Base-by-base conservation (phyloP, 169 alveolate genomes). In the Blepharisma undulans region DNA sequence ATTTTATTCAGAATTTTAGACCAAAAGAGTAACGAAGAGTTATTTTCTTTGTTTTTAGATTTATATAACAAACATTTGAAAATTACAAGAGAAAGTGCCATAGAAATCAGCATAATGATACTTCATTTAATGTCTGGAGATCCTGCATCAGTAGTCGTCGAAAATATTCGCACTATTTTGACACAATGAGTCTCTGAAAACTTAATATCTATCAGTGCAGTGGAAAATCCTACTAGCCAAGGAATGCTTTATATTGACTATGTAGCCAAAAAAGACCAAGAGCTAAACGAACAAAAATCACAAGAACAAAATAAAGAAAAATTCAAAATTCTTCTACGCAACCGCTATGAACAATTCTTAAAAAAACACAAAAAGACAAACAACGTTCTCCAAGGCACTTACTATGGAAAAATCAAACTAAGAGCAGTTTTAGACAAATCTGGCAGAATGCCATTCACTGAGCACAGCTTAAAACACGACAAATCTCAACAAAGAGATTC, bases 361-460 rank as follows among this genome's bases (percentile, higher is more conserved):
- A 32, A 25, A 32, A 0, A 78, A 12, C 86, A 27, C 16, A 78
- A 2, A 78, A 48, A 48, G 66, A 48, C 66, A 2, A 48, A 48
- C 12, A 32, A 25, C 18, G 60, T 32, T 32, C 29, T 78, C 10
- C 29, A 27, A 29, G 86, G 86, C 29, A 78, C 18, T 14, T 27
- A 25, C 10, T 29, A 2, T 4, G 86, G 86, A 29, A 78, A 78
- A 78, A 27, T 78, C 71, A 78, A 36, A 32, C 71, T 78, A 21
- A 2, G 34, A 2, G 66, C 34, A 29, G 60, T 32, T 21, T 29
- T 32, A 29, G 86, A 78, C 19, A 78, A 32, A 29, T 27, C 34
- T 22, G 86, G 86, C 8, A 27, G 86, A 4, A 78, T 78, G 86
- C 86, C 86, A 0, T 78, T 78, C 27, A 21, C 34, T 21, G 86